A percentile compares a stretch with the other conserved stretches of the same genome.
Evolutionary conservation across 306 rosid species (phyloP).

Genomic region (Lotus japonicus): DNA sequence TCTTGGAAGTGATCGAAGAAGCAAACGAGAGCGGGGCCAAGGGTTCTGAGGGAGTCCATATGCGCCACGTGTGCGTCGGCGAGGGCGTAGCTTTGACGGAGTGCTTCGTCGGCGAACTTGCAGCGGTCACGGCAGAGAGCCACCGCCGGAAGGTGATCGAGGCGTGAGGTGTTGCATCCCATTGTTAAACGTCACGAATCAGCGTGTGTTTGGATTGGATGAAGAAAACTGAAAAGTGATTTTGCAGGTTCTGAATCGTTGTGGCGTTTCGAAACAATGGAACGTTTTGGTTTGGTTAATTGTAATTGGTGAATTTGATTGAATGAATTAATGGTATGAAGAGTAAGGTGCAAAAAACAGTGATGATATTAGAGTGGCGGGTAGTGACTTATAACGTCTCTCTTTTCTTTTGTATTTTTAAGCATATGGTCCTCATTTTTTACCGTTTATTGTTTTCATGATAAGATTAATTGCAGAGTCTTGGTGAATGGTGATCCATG

Average conservation of each 20-base stretch:
- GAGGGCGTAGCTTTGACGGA: constrained; percentile 49
- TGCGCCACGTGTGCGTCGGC: constrained; percentile 75
- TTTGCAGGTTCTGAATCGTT: background rate
- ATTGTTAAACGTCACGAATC: too few species aligned
- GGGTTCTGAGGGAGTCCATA: constrained; percentile 50
- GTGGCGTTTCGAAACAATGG: too few species aligned
- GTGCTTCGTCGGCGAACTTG: constrained; percentile 59
- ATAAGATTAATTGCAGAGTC: background rate
- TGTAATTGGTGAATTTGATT: background rate
- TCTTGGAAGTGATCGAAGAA: constrained; percentile 40
- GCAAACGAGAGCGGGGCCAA: constrained; percentile 49
- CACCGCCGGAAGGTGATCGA: constrained; percentile 68
- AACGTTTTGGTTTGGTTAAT: background rate
- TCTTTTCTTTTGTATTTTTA: constrained; percentile 7
- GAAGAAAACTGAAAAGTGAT: background rate
- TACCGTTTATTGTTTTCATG: background rate
- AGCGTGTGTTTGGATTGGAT: background rate
- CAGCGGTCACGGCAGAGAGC: constrained; percentile 83
- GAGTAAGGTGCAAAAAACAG: background rate
- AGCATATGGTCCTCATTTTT: constrained; percentile 2
- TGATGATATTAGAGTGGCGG: constrained; percentile 31
- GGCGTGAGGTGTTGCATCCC: constrained; percentile 75
- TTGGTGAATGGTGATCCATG: too few species aligned
- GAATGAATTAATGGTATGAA: too few species aligned
- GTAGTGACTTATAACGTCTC: constrained; percentile 47